Percentiles rank a stretch among this genome's conserved stretches.
These are phyloP conservation scores for Hortiboletus rubellus DNA, from an alignment of 1,284 basidiomycete species.

Conservation along the genomic window DNA sequence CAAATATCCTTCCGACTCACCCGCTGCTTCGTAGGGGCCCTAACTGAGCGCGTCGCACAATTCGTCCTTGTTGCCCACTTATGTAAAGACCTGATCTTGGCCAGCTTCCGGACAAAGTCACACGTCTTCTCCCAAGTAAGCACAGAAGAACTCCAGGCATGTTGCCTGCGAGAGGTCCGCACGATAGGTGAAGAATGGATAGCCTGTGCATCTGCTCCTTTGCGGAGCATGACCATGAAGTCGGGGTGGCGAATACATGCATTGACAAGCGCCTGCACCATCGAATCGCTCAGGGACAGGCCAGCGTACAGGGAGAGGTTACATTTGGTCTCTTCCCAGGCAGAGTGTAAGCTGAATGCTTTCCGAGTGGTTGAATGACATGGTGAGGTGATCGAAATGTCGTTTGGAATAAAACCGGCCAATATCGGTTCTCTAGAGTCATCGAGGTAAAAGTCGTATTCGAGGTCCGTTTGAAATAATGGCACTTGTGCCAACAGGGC, in stretches of 20 bases:
- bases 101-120: slow-evolving; percentile 29
- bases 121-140: slow-evolving; percentile 28
- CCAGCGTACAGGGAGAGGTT: slow-evolving; percentile 27
- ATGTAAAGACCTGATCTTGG: slow-evolving; percentile 33
- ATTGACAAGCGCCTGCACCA: slow-evolving; percentile 30
- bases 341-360: slow-evolving; percentile 17
- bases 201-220: slow-evolving; percentile 27
- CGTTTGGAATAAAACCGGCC: slow-evolving; percentile 32
- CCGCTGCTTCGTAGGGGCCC: slow-evolving; percentile 19
- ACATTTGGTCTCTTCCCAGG: slow-evolving; percentile 31
- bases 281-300: slow-evolving; percentile 31
- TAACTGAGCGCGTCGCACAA: slow-evolving; percentile 21
- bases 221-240: slow-evolving; percentile 35
- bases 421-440: slow-evolving; percentile 29
- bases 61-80: slow-evolving; percentile 15
- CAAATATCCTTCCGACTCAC: slow-evolving; percentile 27
- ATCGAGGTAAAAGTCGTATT: slow-evolving; percentile 24
- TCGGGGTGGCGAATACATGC: slow-evolving; percentile 32
- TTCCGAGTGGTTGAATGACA: slow-evolving; percentile 27
- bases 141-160: slow-evolving; percentile 26
- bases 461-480: slow-evolving; percentile 22
- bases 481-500: slow-evolving; percentile 21
- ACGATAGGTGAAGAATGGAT: slow-evolving; percentile 27
- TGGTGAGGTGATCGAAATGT: slow-evolving; percentile 23
- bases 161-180: slow-evolving; percentile 31